Evolutionary conservation across 257 asterid species (phyloP).

Genomic region (Solanum bukasovii): DNA sequence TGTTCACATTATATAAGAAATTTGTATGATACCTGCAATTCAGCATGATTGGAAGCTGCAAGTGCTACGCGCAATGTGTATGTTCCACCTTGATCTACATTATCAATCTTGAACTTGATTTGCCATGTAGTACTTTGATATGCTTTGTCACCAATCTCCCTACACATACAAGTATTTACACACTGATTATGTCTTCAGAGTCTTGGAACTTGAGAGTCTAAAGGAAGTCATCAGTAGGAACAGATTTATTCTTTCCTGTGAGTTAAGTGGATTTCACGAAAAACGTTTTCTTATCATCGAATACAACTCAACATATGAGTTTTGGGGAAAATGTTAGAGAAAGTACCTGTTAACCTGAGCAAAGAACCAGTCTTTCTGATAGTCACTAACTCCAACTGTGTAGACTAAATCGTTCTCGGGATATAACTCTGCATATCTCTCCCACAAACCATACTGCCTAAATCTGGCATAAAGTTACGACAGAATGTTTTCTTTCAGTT

Average conservation of each 20-base stretch:
- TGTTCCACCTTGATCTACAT: neutral
- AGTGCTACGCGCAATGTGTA: conserved; percentile 6
- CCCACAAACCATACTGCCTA: conserved; percentile 18
- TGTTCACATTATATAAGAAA: neutral
- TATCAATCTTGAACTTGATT: conserved; percentile 13
- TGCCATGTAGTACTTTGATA: conserved; percentile 15
- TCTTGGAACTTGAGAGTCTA: neutral
- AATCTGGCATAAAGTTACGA: neutral
- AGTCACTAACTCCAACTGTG: conserved; percentile 9
- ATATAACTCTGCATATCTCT: conserved; percentile 2
- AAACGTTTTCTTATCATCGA: neutral
- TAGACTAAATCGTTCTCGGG: neutral
- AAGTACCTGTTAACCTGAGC: conserved; percentile 5
- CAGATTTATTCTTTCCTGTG: neutral
- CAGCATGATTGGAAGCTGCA: conserved; percentile 7
- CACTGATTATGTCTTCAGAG: neutral
- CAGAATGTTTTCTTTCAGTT: neutral
- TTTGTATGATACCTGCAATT: neutral
- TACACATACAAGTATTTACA: neutral
- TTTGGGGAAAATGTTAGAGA: neutral
- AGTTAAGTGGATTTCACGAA: neutral
- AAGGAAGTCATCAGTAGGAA: neutral
- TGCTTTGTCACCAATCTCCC: conserved; percentile 1
- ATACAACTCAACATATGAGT: neutral
- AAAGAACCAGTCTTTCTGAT: conserved; percentile 13